These are phyloP conservation scores for Sporisorium sorghi DNA, from an alignment of 1,284 basidiomycete species.

Conservation along the genomic window DNA sequence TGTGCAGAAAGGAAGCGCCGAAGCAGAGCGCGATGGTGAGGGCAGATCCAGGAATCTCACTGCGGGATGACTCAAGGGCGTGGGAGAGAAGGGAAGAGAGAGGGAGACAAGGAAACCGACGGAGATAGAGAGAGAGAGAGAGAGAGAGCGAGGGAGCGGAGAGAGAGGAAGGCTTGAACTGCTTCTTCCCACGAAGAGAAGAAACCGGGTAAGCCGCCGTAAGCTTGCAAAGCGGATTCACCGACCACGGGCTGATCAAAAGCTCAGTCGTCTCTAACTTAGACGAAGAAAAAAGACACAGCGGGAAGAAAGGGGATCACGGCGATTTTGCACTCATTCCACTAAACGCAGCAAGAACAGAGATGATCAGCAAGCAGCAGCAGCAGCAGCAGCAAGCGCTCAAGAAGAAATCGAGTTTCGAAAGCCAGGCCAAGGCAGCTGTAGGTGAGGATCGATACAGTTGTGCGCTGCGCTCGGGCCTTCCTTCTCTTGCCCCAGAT, in stretches of 20 bases:
- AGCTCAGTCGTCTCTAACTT: too few relatives aligned
- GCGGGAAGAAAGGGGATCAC: not conserved
- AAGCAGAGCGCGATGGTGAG: slow-evolving; percentile 27
- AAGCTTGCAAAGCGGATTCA: not conserved
- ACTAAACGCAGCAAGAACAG: not conserved
- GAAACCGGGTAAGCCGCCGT: slow-evolving; percentile 14
- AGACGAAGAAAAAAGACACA: too few relatives aligned
- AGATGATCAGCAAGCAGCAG: slow-evolving; percentile 5
- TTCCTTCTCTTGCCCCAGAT: not conserved
- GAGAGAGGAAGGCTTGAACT: not conserved
- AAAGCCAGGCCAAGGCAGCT: not conserved
- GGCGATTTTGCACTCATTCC: not conserved
- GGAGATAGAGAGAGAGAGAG: not conserved
- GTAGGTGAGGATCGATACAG: slow-evolving; percentile 7
- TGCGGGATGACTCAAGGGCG: slow-evolving; percentile 37
- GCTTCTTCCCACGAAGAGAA: not conserved
- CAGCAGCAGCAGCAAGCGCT: not conserved
- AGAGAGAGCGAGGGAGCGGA: not conserved
- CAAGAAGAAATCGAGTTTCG: slow-evolving; percentile 5
- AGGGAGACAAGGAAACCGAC: too few relatives aligned
- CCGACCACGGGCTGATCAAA: too few relatives aligned
- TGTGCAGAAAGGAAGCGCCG: not conserved
- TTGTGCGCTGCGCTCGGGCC: slow-evolving; percentile 11
- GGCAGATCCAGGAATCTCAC: slow-evolving; percentile 8
- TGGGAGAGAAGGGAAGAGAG: not conserved